phyloP scores from a whole-genome alignment of 352 stramenopile species.

The Plasmopara muralis region DNA sequence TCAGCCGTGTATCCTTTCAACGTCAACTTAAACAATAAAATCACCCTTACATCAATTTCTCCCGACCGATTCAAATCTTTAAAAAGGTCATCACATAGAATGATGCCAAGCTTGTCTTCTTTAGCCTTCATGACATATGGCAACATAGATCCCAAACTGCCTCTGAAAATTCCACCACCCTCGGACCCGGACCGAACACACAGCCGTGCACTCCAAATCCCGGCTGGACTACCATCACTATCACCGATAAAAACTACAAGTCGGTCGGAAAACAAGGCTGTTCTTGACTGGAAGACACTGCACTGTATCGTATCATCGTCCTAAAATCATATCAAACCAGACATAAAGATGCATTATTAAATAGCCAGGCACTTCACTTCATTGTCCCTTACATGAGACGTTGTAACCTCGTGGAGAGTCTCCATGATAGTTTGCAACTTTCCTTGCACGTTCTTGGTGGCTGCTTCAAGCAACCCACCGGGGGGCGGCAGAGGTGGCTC shows the following conservation, averaged over 20 bases:
- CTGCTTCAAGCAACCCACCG: conserved; percentile 50
- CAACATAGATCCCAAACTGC: conserved; percentile 65
- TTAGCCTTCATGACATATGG: conserved; percentile 72
- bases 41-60: conserved; percentile 43
- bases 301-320: conserved; percentile 53
- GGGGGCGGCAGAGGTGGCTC: conserved; percentile 47
- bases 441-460: conserved; percentile 61
- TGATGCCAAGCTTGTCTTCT: conserved; percentile 60
- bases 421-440: conserved; percentile 68
- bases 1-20: background rate
- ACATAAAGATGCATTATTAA: conserved; percentile 2
- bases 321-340: conserved; percentile 20
- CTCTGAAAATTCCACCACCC: conserved; percentile 66
- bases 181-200: conserved; percentile 57
- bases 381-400: conserved; percentile 33
- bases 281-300: conserved; percentile 53
- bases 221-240: conserved; percentile 47
- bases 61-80: conserved; percentile 38
- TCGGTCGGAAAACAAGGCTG: conserved; percentile 53
- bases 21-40: conserved; percentile 1
- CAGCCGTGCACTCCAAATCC: conserved; percentile 54
- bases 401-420: conserved; percentile 49
- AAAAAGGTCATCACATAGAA: conserved; percentile 65
- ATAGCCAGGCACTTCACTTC: conserved; percentile 11
- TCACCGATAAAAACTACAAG: conserved; percentile 62